Evolutionary conservation across 2,329 filamentous ascomycete genomes (phyloP).

Genomic region (Pyrenophora seminiperda): DNA sequence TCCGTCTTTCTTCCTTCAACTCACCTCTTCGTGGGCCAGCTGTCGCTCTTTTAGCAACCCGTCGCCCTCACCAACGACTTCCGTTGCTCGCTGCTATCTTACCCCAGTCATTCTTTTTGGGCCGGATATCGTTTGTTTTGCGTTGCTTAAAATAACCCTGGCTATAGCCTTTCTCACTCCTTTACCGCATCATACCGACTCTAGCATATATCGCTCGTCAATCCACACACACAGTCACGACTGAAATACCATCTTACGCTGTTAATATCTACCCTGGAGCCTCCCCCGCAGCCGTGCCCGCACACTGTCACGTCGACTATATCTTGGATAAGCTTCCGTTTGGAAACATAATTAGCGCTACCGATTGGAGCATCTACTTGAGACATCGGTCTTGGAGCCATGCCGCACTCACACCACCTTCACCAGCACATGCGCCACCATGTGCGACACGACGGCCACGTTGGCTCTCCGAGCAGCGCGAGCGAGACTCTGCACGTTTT

Average conservation of each 20-base stretch:
- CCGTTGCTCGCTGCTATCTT: constrained; percentile 35
- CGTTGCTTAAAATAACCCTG: constrained; percentile 15
- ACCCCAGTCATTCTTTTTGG: constrained; percentile 50
- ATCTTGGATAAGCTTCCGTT: constrained; percentile 18
- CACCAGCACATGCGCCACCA: constrained; percentile 42
- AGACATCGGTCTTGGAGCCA: constrained; percentile 27
- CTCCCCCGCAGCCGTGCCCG: constrained; percentile 2
- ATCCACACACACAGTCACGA: constrained; percentile 32
- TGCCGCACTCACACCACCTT: constrained; percentile 41
- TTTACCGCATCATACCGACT: constrained; percentile 18
- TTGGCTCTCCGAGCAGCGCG: constrained; percentile 23
- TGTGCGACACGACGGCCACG: constrained; percentile 27
- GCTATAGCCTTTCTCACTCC: constrained; percentile 19
- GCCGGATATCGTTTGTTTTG: constrained; percentile 28
- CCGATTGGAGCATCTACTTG: constrained; percentile 22
- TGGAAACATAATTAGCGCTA: constrained; percentile 24
- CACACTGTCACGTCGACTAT: constrained; percentile 8
- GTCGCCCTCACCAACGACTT: constrained; percentile 21
- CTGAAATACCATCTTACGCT: constrained; percentile 44
- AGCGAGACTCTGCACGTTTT: constrained; percentile 26
- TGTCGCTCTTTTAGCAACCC: constrained; percentile 37
- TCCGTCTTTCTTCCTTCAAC: constrained; percentile 37
- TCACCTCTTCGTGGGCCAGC: constrained; percentile 38
- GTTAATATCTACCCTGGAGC: constrained; percentile 36
- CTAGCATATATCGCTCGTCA: constrained; percentile 14